Conservation (phyloP, 2,329 filamentous ascomycete species). For the Colletotrichum brevisporum region DNA sequence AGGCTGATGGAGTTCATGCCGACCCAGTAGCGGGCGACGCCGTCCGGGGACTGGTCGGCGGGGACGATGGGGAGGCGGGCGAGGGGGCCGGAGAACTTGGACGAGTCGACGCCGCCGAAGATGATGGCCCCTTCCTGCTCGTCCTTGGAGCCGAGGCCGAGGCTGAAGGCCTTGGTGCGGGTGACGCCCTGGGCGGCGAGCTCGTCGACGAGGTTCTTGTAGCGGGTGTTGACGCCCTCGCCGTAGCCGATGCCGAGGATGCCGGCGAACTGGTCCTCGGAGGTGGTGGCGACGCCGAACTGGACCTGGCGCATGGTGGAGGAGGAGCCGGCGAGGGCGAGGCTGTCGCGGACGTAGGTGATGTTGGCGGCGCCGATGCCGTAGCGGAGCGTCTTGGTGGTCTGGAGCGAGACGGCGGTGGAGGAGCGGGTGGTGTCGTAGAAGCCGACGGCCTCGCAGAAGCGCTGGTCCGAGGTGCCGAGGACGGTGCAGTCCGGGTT, state of each 20-base stretch:
- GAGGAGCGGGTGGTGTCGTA: slow-evolving; percentile 61
- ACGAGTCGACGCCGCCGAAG: slow-evolving; percentile 77
- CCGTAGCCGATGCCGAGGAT: slow-evolving; percentile 85
- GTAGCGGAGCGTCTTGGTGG: slow-evolving; percentile 61
- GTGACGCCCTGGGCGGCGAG: slow-evolving; percentile 67
- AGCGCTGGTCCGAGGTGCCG: slow-evolving; percentile 54
- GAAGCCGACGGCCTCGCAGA: slow-evolving; percentile 61
- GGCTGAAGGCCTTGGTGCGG: slow-evolving; percentile 72
- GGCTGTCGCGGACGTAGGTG: slow-evolving; percentile 63
- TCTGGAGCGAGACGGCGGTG: slow-evolving; percentile 50
- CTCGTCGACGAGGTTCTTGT: slow-evolving; percentile 67
- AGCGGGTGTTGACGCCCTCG: slow-evolving; percentile 59
- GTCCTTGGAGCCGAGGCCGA: slow-evolving; percentile 75
- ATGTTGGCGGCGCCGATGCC: slow-evolving; percentile 67
- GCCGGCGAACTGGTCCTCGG: slow-evolving; percentile 63
- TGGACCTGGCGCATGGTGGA: slow-evolving; percentile 66
- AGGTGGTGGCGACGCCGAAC: slow-evolving; percentile 74
- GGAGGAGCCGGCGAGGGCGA: slow-evolving; percentile 56
- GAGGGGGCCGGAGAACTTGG: slow-evolving; percentile 73
- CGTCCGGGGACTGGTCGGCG: slow-evolving; percentile 67
- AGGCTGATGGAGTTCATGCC: slow-evolving; percentile 61
- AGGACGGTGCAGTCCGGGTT: slow-evolving; percentile 72
- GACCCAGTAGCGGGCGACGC: slow-evolving; percentile 67
- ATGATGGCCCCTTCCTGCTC: slow-evolving; percentile 74
- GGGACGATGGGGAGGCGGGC: slow-evolving; percentile 73